Evolutionary conservation across 345 rosid species (phyloP).

Genomic region (Balakata baccata): DNA sequence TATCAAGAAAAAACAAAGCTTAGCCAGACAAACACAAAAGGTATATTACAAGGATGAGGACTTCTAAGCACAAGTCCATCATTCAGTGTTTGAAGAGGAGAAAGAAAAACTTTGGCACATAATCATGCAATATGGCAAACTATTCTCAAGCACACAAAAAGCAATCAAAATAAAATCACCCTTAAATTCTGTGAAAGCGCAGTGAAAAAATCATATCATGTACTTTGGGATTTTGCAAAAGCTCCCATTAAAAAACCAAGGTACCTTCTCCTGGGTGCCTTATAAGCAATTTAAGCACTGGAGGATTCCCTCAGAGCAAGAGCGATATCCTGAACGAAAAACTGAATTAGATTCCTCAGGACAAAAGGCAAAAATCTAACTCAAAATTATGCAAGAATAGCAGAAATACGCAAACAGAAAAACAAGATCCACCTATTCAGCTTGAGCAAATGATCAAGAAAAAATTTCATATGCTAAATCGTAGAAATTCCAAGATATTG

Average conservation of each 20-base stretch:
- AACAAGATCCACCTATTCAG: constrained; percentile 18
- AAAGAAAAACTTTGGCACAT: background rate
- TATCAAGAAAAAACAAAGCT: background rate
- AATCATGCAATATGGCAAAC: background rate
- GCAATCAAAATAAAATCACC: background rate
- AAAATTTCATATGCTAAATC: constrained; percentile 19
- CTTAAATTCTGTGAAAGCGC: background rate
- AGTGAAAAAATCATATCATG: constrained; percentile 9
- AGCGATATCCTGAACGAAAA: constrained; percentile 81
- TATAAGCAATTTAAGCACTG: constrained; percentile 69
- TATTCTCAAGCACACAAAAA: background rate
- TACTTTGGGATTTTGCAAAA: constrained; percentile 32
- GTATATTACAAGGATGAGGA: background rate
- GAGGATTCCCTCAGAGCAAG: constrained; percentile 78
- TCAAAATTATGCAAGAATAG: constrained; percentile 1
- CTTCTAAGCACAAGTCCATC: background rate
- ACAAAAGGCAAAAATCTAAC: constrained; percentile 21
- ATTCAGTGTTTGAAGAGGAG: background rate
- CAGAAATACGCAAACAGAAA: constrained; percentile 6
- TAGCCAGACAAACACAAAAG: background rate
- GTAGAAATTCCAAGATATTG: constrained; percentile 9
- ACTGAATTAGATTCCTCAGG: constrained; percentile 62
- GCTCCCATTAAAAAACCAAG: constrained; percentile 75
- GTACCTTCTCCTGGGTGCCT: constrained; percentile 98
- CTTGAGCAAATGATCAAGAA: constrained; percentile 20